phyloP scores from a whole-genome alignment of 768 basidiomycete genomes.

The Suillus alpinus region DNA sequence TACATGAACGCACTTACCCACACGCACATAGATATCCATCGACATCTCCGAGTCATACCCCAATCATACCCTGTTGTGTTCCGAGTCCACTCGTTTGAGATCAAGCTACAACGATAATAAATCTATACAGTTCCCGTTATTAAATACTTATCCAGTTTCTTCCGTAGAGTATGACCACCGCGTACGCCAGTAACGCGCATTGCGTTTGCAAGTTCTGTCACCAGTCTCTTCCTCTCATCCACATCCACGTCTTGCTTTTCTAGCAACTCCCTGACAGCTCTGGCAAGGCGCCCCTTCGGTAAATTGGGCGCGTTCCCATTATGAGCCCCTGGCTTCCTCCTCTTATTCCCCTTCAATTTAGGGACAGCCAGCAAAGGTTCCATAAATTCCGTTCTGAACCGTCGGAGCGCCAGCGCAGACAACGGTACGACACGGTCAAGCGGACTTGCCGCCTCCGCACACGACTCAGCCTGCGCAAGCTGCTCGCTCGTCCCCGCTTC shows the following conservation, averaged over 20 bases:
- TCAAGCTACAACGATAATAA: not conserved
- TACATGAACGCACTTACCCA: not conserved
- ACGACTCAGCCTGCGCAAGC: constrained; percentile 59
- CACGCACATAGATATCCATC: not conserved
- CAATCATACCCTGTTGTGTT: not conserved
- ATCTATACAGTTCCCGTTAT: constrained; percentile 10
- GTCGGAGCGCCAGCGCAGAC: constrained; percentile 61
- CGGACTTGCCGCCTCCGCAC: constrained; percentile 72
- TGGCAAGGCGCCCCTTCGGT: constrained; percentile 67
- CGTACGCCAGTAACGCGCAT: constrained; percentile 57
- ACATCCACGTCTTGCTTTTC: constrained; percentile 48
- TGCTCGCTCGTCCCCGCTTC: constrained; percentile 47
- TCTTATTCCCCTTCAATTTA: constrained; percentile 51
- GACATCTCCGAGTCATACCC: too few species aligned
- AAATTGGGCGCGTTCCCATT: constrained; percentile 34
- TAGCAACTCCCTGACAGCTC: constrained; percentile 62
- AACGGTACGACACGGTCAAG: constrained; percentile 65
- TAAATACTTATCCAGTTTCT: constrained; percentile 60
- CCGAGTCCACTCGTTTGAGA: not conserved
- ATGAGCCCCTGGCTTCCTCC: constrained; percentile 50
- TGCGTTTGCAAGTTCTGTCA: constrained; percentile 47
- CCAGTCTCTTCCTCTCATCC: constrained; percentile 45
- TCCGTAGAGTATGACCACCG: constrained; percentile 64
- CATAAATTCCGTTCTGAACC: constrained; percentile 70
- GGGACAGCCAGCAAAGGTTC: constrained; percentile 68